Evolutionary conservation across 306 rosid genomes (phyloP), one percentile per base, ranked within the genome.

Genomic region (Cicer judaicum): DNA sequence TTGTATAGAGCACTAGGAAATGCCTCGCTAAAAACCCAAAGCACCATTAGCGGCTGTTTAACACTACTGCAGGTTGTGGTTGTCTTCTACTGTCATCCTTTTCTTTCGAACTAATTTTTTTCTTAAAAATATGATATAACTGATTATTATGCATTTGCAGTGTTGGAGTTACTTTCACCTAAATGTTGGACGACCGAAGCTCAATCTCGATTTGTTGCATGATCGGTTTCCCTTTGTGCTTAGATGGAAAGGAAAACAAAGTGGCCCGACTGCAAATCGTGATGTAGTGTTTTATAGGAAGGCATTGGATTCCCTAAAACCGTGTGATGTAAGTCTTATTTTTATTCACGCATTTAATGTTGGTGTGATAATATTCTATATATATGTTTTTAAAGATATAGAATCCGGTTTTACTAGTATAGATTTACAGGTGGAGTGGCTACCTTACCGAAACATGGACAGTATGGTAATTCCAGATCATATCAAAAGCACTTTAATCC

Each of bases 91-190:
- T 52, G 19, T 19, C 12, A 36, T 78, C 71, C 36, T 39, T 43
- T 63, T 43, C 72, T 43, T 75, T 63, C 42, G n/a, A 41, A 47
- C 16, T 10, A 36, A 0, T 5, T 63, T 24, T 48, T 64, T 72
- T 4, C 57, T 3, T 3, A 29, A 29, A 29, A 2, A 29, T 29
- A 29, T 24, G 34, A 24, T 24, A 24, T 29, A 13, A 42, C 50
- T 13, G 39, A 18, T 73, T 66, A 62, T 48, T 55, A 36, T 68
- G 65, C 71, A 81, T 81, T 74, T 72, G 78, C 92, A 95, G 98
- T 95, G 97, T 81, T 95, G 99, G 99, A 90, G 99, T 84, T 89
- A 92, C 95, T 95, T 92, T 79, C 96, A 95, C 87, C 86, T 95
- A 68, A 92, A 90, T 78, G 84, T 95, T 76, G 99, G 99, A 73